Conservation (phyloP, 108 stramenopile genomes). For the Cylindrotheca closterium region DNA sequence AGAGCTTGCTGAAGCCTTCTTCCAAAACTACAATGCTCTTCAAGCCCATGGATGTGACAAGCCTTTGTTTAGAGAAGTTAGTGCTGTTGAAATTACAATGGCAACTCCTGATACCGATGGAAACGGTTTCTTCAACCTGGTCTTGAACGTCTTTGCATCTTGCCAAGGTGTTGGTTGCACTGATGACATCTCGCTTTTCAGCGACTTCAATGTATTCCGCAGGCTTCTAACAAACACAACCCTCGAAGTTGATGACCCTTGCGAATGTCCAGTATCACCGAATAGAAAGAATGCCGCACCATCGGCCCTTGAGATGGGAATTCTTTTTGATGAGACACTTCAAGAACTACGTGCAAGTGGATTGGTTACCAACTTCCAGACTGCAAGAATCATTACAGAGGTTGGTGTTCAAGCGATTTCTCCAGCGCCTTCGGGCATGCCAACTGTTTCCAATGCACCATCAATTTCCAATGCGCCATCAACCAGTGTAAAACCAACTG, state of each 20-base stretch:
- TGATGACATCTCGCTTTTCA: slow-evolving; percentile 17
- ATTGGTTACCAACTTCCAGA: background rate
- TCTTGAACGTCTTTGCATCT: slow-evolving; percentile 27
- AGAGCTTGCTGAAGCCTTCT: slow-evolving; percentile 18
- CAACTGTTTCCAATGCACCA: background rate
- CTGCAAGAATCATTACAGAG: background rate
- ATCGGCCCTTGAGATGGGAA: slow-evolving; percentile 9
- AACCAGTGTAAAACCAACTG: background rate
- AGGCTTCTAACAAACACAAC: slow-evolving; percentile 1
- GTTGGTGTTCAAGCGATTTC: background rate
- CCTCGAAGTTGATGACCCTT: slow-evolving; percentile 9
- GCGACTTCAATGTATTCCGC: background rate
- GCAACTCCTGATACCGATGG: slow-evolving; percentile 12
- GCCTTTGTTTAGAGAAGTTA: slow-evolving; percentile 24
- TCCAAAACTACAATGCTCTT: slow-evolving; percentile 30
- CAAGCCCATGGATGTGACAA: slow-evolving; percentile 24
- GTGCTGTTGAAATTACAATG: slow-evolving; percentile 15
- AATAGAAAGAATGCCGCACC: slow-evolving; percentile 15
- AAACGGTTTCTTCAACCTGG: slow-evolving; percentile 15
- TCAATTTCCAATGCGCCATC: background rate
- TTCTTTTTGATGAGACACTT: background rate
- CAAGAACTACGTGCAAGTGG: background rate
- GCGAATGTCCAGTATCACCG: slow-evolving; percentile 17
- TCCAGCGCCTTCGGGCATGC: background rate
- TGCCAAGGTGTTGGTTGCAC: slow-evolving; percentile 32